phyloP scores from a whole-genome alignment of 768 basidiomycete genomes.

The Bullera alba region DNA sequence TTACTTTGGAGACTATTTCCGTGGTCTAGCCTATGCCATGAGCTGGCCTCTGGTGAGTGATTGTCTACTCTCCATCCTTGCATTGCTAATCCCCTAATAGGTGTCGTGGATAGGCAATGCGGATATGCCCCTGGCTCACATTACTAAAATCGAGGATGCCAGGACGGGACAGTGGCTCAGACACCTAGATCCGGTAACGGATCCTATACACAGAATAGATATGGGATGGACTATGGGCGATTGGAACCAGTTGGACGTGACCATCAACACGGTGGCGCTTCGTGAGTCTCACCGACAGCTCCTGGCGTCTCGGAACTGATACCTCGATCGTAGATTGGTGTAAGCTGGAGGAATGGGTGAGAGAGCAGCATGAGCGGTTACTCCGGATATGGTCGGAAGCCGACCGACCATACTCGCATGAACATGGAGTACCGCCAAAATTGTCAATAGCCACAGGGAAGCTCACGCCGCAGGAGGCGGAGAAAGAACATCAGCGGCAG shows the following conservation, averaged over 20 bases:
- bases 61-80: not conserved
- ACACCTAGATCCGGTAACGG: slow-evolving; percentile 43
- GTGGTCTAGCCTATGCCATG: slow-evolving; percentile 47
- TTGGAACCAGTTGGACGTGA: slow-evolving; percentile 45
- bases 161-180: slow-evolving; percentile 47
- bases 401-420: slow-evolving; percentile 33
- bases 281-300: slow-evolving; percentile 33
- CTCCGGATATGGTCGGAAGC: slow-evolving; percentile 37
- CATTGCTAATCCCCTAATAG: slow-evolving; percentile 8
- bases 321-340: slow-evolving; percentile 34
- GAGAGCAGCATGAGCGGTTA: slow-evolving; percentile 36
- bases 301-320: not conserved
- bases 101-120: slow-evolving; percentile 47
- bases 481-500: slow-evolving; percentile 44
- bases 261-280: slow-evolving; percentile 41
- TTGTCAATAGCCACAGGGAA: slow-evolving; percentile 37
- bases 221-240: slow-evolving; percentile 48
- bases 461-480: slow-evolving; percentile 33
- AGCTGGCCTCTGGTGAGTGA: slow-evolving; percentile 45
- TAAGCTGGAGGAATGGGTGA: slow-evolving; percentile 44
- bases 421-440: slow-evolving; percentile 36
- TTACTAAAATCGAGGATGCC: slow-evolving; percentile 46
- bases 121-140: slow-evolving; percentile 44
- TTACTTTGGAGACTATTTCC: slow-evolving; percentile 45
- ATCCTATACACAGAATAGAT: slow-evolving; percentile 44